Evolutionary conservation across 331 rosid genomes (phyloP), one percentile per base, ranked within the genome.

Genomic region (Cucumis variabilis): DNA sequence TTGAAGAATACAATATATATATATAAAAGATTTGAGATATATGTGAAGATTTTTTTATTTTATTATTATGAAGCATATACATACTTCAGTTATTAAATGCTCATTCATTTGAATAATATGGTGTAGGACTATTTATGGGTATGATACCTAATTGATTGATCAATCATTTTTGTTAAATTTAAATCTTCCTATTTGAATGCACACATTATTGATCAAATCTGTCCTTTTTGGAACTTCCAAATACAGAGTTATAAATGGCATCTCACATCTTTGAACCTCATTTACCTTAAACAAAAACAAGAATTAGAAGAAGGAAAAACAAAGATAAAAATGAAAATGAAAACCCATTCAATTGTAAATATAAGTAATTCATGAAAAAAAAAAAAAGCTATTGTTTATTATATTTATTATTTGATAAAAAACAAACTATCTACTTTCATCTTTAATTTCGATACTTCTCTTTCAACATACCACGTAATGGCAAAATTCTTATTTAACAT

Each of bases 221-320:
- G 60, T 75, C 60, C 17, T 75, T 75, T 75, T 44, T 75, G 19
- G 82, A 46, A 25, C 53, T 19, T 75, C 30, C 82, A 75, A 75
- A 75, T 27, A 5, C 28, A 70, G 75, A 70, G 23, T 70, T 70
- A 28, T 70, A 21, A 14, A 70, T 70, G 5, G 28, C 3, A 28
- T 70, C 0, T 70, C 46, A 70, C 46, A 70, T 70, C 76, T 70
- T 70, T 15, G 11, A 28, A 70, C 23, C 76, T 70, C 46, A 28
- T 70, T 28, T 70, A 28, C 44, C 19, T 69, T 69, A 27, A 69
- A 69, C 44, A 7, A 44, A n/a, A 44, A 44, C 46, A 41, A 69
- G 13, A 69, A 69, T 68, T 13, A 27, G 23, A 17, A 55, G 2
- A 6, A 55, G 15, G 5, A 55, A n/a, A 33, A 33, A 33, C 37